Percentiles rank a stretch among this genome's conserved stretches.
phyloP scores from a whole-genome alignment of 2,329 filamentous ascomycete genomes.

The Coniella lustricola region DNA sequence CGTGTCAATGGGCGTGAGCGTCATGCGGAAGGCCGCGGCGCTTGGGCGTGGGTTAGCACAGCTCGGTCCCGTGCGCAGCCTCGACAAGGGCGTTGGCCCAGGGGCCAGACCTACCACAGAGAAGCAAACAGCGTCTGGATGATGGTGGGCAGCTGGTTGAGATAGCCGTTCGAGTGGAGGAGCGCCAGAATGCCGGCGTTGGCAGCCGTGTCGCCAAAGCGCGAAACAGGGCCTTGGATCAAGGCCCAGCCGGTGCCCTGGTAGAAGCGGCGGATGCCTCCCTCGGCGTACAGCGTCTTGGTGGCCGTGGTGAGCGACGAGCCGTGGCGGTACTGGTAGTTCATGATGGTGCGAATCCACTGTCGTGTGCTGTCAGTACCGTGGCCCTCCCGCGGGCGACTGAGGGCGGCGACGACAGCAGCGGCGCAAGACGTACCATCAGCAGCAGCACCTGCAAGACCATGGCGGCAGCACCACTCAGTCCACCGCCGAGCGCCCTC shows the following conservation, averaged over 20 bases:
- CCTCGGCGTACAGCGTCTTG: constrained; percentile 33
- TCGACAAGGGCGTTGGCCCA: no score
- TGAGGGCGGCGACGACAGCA: no score
- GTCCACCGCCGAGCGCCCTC: constrained; percentile 36
- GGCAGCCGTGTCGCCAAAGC: constrained; percentile 42
- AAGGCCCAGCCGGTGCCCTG: constrained; percentile 38
- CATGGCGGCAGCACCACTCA: constrained; percentile 43
- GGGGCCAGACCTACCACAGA: constrained; percentile 27
- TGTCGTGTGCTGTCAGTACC: no score
- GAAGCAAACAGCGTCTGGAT: constrained; percentile 41
- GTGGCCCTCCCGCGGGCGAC: no score
- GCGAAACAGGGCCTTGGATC: constrained; percentile 37
- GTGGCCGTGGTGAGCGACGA: constrained; percentile 33
- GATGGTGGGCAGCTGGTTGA: constrained; percentile 34
- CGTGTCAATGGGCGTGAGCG: constrained; percentile 41
- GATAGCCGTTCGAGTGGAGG: constrained; percentile 38
- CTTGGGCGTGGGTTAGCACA: no score
- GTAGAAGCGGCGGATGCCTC: constrained; percentile 37
- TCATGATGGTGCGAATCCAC: constrained; percentile 44
- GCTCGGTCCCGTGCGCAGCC: no score
- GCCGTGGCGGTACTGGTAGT: constrained; percentile 43
- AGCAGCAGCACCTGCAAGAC: constrained; percentile 39
- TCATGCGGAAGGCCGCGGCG: constrained; percentile 39
- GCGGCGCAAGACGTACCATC: constrained; percentile 39
- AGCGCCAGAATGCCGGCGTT: constrained; percentile 43